These are phyloP conservation scores for Mesembryanthemum crystallinum DNA, from an alignment of 148 eudicot genomes.

Conservation along the genomic window DNA sequence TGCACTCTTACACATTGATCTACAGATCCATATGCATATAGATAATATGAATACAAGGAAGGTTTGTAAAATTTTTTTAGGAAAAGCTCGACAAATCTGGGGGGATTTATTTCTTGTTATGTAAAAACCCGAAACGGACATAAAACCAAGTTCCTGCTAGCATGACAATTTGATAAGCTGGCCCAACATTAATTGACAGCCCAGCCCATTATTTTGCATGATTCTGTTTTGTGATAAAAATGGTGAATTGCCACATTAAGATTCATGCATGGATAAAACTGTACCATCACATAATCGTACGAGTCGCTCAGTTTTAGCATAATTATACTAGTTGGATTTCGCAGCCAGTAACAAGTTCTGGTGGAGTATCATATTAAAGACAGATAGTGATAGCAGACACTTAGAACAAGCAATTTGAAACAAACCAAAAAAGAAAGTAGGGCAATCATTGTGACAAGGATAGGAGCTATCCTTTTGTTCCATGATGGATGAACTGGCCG, in stretches of 20 bases:
- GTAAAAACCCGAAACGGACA: neutral
- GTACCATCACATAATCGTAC: neutral
- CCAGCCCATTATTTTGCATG: neutral
- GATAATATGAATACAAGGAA: neutral
- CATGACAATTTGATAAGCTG: neutral
- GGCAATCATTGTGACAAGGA: neutral
- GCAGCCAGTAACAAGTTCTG: too few species aligned
- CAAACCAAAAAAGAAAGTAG: neutral
- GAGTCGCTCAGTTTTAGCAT: neutral
- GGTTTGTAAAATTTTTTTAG: neutral
- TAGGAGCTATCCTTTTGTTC: neutral
- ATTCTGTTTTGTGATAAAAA: neutral
- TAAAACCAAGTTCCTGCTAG: neutral
- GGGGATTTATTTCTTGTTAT: neutral
- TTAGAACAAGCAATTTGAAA: neutral
- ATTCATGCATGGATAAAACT: neutral
- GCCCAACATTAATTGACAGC: neutral
- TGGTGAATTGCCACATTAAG: neutral
- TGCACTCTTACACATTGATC: neutral
- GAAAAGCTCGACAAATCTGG: neutral
- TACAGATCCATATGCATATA: neutral
- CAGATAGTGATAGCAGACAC: neutral
- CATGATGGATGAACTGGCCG: neutral
- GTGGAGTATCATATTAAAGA: too few species aligned
- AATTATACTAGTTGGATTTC: neutral